Evolutionary conservation across 345 rosid species (phyloP).

Genomic region (Arabidopsis thaliana): DNA sequence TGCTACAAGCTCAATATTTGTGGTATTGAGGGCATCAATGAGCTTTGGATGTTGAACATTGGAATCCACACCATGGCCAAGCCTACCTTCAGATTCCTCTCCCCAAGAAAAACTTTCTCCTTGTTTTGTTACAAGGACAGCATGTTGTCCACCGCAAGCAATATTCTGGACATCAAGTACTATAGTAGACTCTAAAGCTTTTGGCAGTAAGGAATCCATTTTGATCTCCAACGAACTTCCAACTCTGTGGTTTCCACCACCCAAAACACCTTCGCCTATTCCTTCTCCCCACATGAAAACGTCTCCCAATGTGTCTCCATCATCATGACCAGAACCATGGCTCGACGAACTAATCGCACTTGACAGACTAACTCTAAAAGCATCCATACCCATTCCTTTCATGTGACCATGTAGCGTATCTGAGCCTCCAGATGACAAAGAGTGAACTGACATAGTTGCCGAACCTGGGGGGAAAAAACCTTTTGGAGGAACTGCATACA

Average conservation of each 20-base stretch:
- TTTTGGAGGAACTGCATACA: slow-evolving; percentile 85
- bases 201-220: slow-evolving; percentile 57
- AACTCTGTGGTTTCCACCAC: slow-evolving; percentile 45
- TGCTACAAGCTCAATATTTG: slow-evolving; percentile 62
- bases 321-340: slow-evolving; percentile 59
- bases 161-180: slow-evolving; percentile 59
- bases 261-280: slow-evolving; percentile 50
- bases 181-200: slow-evolving; percentile 54
- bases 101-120: slow-evolving; percentile 68
- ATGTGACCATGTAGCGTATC: slow-evolving; percentile 81
- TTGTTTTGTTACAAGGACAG: slow-evolving; percentile 58
- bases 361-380: slow-evolving; percentile 94
- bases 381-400: slow-evolving; percentile 76
- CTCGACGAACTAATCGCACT: slow-evolving; percentile 71
- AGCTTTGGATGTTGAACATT: slow-evolving; percentile 66
- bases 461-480: slow-evolving; percentile 79
- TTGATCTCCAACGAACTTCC: slow-evolving; percentile 44
- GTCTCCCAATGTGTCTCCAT: slow-evolving; percentile 57
- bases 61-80: slow-evolving; percentile 72
- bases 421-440: slow-evolving; percentile 94
- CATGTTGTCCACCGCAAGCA: slow-evolving; percentile 62
- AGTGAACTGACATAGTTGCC: slow-evolving; percentile 80
- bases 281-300: slow-evolving; percentile 71
- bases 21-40: slow-evolving; percentile 55
- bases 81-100: slow-evolving; percentile 66